A percentile compares a stretch with the other conserved stretches of the same genome.
phyloP scores from a whole-genome alignment of 2,329 filamentous ascomycete genomes.

The Colletotrichum sp. region DNA sequence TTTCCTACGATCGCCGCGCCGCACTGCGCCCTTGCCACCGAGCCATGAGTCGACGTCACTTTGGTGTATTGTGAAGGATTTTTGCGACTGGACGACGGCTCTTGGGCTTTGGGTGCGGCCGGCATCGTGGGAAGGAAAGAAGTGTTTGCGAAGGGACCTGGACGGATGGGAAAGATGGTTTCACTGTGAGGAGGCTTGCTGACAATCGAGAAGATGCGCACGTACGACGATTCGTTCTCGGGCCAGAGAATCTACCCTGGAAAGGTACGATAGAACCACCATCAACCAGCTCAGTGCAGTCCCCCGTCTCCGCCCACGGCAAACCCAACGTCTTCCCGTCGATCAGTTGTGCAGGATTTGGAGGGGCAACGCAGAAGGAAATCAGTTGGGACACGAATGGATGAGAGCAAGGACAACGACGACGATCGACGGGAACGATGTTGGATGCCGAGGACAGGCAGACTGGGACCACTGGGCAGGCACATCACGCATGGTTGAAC shows the following conservation, averaged over 20 bases:
- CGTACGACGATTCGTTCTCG: slow-evolving; percentile 71
- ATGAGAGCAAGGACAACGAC: background rate
- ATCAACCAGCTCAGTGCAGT: background rate
- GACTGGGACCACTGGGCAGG: background rate
- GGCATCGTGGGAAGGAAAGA: background rate
- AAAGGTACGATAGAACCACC: slow-evolving; percentile 57
- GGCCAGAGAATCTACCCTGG: slow-evolving; percentile 72
- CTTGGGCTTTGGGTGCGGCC: background rate
- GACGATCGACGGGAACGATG: background rate
- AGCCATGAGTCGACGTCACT: background rate
- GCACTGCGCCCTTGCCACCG: background rate
- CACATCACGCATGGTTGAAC: background rate
- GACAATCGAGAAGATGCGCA: slow-evolving; percentile 60
- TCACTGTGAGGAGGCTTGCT: background rate
- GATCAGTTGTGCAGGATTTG: background rate
- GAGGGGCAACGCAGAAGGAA: background rate
- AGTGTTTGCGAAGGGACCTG: background rate
- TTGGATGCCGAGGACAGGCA: background rate
- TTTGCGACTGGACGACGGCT: background rate
- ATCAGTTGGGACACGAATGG: background rate
- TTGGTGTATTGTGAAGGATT: background rate
- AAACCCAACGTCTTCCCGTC: background rate
- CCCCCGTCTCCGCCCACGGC: background rate
- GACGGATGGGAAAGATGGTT: background rate
- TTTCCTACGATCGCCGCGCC: background rate